phyloP scores from a whole-genome alignment of 257 asterid species.

The Forsythia viridissima region DNA sequence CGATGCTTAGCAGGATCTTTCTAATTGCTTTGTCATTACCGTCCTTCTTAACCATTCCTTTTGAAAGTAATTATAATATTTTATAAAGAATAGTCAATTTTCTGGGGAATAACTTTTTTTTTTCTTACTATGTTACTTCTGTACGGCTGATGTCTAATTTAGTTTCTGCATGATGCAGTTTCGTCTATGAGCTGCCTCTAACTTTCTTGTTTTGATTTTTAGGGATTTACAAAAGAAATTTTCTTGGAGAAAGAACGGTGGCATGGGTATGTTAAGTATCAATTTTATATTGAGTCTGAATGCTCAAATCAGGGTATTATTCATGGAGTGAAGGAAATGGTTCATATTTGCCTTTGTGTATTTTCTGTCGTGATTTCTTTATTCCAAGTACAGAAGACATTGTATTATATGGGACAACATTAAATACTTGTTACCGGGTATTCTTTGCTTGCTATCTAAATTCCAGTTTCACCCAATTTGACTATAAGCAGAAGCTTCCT shows the following conservation, averaged over 20 bases:
- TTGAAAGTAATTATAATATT: background rate
- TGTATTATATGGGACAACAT: background rate
- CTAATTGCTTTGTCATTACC: background rate
- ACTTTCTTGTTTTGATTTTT: constrained; percentile 24
- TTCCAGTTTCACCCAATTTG: constrained; percentile 5
- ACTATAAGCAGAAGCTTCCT: constrained; percentile 12
- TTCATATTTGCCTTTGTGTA: background rate
- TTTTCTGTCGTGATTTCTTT: constrained; percentile 6
- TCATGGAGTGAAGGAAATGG: constrained; percentile 9
- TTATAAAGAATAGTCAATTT: background rate
- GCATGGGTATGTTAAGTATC: constrained; percentile 75
- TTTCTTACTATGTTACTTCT: background rate
- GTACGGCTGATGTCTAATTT: constrained; percentile 5
- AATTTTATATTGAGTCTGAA: constrained; percentile 9
- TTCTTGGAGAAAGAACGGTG: constrained; percentile 90
- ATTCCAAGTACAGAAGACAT: background rate
- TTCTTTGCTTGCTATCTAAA: background rate
- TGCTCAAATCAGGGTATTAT: constrained; percentile 13
- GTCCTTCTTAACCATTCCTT: constrained; percentile 2
- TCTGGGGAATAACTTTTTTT: background rate
- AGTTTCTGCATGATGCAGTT: constrained; percentile 18
- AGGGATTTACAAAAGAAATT: constrained; percentile 99
- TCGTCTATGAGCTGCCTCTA: constrained; percentile 25
- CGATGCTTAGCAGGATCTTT: constrained; percentile 16
- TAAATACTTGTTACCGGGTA: background rate